These are phyloP conservation scores for Pseudocercospora macadamiae DNA, from an alignment of 2,329 filamentous ascomycete genomes.

Conservation along the genomic window DNA sequence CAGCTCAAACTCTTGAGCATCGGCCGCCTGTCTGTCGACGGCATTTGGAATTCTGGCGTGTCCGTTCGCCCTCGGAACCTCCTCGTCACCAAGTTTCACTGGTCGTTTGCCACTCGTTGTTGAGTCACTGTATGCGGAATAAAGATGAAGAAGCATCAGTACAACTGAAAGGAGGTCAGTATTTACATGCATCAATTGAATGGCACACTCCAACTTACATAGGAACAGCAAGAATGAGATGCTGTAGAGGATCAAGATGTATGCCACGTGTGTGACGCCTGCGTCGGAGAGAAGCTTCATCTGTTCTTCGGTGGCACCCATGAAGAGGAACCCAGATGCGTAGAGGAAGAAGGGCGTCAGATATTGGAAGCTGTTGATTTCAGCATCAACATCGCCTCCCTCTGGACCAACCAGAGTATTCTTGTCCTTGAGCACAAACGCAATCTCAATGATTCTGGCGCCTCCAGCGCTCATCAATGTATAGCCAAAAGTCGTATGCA, in stretches of 20 bases:
- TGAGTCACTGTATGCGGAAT: conserved; percentile 65
- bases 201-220: conserved; percentile 54
- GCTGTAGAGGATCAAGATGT: conserved; percentile 88
- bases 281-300: conserved; percentile 76
- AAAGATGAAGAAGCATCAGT: conserved; percentile 82
- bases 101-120: conserved; percentile 37
- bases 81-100: conserved; percentile 39
- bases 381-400: conserved; percentile 37
- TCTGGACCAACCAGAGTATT: conserved; percentile 41
- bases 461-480: conserved; percentile 89
- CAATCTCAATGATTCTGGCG: conserved; percentile 85
- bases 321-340: conserved; percentile 92
- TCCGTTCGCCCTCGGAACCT: conserved; percentile 44
- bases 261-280: conserved; percentile 84
- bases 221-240: conserved; percentile 89
- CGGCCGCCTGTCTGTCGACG: conserved; percentile 64
- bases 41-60: conserved; percentile 46
- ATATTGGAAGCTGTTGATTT: conserved; percentile 56
- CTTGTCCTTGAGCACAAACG: conserved; percentile 79
- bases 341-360: conserved; percentile 65
- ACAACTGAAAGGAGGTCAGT: conserved; percentile 55
- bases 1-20: conserved; percentile 92
- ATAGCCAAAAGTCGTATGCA: conserved; percentile 89
- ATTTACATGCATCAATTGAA: background rate
- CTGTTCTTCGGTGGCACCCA: conserved; percentile 96